Evolutionary conservation across 106 monocot species (phyloP).

Genomic region (Amphibolis antarctica): DNA sequence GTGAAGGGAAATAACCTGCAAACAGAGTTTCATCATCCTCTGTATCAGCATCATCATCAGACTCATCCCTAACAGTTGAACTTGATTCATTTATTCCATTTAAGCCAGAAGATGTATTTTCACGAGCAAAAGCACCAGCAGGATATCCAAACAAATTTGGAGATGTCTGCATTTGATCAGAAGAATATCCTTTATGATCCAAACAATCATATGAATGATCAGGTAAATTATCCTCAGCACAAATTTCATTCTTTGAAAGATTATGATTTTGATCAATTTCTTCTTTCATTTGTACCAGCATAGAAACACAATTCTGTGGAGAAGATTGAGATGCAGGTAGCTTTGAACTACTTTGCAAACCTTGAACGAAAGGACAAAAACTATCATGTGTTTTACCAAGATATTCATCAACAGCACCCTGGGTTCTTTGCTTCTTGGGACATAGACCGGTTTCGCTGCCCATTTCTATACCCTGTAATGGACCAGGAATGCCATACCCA

Average conservation of each 20-base stretch:
- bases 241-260: constrained; percentile 23
- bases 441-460: constrained; percentile 16
- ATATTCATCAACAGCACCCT: constrained; percentile 30
- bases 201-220: constrained; percentile 32
- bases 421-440: constrained; percentile 44
- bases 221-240: constrained; percentile 20
- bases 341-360: constrained; percentile 66
- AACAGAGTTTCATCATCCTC: constrained; percentile 15
- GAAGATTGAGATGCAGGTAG: constrained; percentile 27
- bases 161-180: constrained; percentile 27
- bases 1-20: neutral
- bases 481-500: constrained; percentile 13
- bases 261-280: constrained; percentile 15
- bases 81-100: constrained; percentile 19
- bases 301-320: constrained; percentile 13
- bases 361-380: constrained; percentile 54
- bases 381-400: constrained; percentile 56
- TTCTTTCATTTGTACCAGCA: constrained; percentile 4
- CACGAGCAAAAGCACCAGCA: constrained; percentile 26
- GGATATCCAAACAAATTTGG: constrained; percentile 21
- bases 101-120: constrained; percentile 35
- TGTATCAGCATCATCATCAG: constrained; percentile 14
- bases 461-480: constrained; percentile 9
- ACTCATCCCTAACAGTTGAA: constrained; percentile 25
- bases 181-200: constrained; percentile 30